Evolutionary conservation across 2,329 filamentous ascomycete genomes (phyloP).

Genomic region (Fusarium drepaniforme): DNA sequence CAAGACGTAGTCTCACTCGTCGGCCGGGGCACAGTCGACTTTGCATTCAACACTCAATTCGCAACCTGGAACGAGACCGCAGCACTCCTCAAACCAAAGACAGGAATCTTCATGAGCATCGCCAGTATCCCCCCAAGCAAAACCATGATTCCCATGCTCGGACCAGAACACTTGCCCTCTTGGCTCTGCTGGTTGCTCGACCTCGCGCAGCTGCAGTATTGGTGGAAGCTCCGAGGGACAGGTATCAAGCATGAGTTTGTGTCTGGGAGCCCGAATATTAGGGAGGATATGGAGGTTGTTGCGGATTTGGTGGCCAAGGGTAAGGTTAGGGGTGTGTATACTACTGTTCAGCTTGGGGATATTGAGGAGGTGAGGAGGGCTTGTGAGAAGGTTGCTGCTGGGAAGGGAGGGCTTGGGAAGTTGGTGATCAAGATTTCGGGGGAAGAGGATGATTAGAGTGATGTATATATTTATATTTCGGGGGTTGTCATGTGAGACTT

Average conservation of each 20-base stretch:
- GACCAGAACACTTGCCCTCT: slow-evolving; percentile 46
- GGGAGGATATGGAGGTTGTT: slow-evolving; percentile 57
- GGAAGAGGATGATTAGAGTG: neutral
- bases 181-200: slow-evolving; percentile 54
- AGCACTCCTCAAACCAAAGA: slow-evolving; percentile 51
- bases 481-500: too few relatives aligned
- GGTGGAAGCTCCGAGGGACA: slow-evolving; percentile 58
- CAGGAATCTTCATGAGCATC: slow-evolving; percentile 57
- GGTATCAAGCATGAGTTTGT: slow-evolving; percentile 58
- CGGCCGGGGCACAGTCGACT: slow-evolving; percentile 59
- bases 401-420: slow-evolving; percentile 46
- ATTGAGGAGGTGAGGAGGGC: slow-evolving; percentile 56
- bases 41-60: slow-evolving; percentile 63
- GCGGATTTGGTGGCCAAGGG: slow-evolving; percentile 56
- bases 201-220: slow-evolving; percentile 55
- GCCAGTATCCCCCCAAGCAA: slow-evolving; percentile 51
- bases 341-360: slow-evolving; percentile 56
- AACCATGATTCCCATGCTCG: slow-evolving; percentile 48
- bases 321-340: slow-evolving; percentile 58
- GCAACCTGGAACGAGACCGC: slow-evolving; percentile 53
- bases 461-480: neutral
- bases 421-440: slow-evolving; percentile 43
- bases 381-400: slow-evolving; percentile 51
- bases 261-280: slow-evolving; percentile 56
- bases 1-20: slow-evolving; percentile 53